Evolutionary conservation across 805 yeast species (phyloP).

Genomic region (Wickerhamomyces alni): DNA sequence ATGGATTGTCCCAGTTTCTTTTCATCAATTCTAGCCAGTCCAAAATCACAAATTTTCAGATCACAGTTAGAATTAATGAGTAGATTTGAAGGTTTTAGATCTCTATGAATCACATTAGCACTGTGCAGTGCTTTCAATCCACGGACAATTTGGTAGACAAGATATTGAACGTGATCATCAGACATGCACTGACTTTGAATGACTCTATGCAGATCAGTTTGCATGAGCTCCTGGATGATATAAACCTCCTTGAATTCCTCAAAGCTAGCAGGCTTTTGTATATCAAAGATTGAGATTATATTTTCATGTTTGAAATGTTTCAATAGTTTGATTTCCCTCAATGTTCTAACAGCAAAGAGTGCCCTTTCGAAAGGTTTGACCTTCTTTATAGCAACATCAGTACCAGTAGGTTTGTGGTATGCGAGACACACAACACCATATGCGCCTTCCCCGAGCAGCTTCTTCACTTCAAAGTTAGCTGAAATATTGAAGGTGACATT

Average conservation of each 20-base stretch:
- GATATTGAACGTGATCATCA: conserved; percentile 93
- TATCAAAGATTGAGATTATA: conserved; percentile 82
- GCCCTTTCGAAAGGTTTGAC: conserved; percentile 88
- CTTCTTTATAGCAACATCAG: conserved; percentile 91
- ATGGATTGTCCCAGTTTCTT: conserved; percentile 23
- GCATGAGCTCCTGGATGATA: conserved; percentile 83
- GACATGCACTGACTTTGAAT: conserved; percentile 75
- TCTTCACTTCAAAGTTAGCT: conserved; percentile 77
- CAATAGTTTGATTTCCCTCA: conserved; percentile 82
- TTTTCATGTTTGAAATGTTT: conserved; percentile 93
- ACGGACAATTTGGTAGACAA: conserved; percentile 83
- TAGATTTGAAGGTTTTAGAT: conserved; percentile 84
- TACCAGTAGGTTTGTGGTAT: conserved; percentile 75
- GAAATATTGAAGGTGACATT: conserved; percentile 71
- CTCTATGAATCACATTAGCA: conserved; percentile 92
- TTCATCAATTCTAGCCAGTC: conserved; percentile 57
- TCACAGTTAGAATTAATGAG: conserved; percentile 90
- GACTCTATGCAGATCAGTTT: conserved; percentile 79
- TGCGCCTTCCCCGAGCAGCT: conserved; percentile 92
- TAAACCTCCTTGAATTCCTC: conserved; percentile 84
- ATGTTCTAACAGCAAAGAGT: conserved; percentile 82
- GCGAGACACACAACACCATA: conserved; percentile 94
- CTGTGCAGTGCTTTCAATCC: conserved; percentile 89
- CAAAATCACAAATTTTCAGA: conserved; percentile 90
- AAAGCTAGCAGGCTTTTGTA: conserved; percentile 74